Conservation (phyloP, 2,329 filamentous ascomycete species). For the Colletotrichum viniferum region DNA sequence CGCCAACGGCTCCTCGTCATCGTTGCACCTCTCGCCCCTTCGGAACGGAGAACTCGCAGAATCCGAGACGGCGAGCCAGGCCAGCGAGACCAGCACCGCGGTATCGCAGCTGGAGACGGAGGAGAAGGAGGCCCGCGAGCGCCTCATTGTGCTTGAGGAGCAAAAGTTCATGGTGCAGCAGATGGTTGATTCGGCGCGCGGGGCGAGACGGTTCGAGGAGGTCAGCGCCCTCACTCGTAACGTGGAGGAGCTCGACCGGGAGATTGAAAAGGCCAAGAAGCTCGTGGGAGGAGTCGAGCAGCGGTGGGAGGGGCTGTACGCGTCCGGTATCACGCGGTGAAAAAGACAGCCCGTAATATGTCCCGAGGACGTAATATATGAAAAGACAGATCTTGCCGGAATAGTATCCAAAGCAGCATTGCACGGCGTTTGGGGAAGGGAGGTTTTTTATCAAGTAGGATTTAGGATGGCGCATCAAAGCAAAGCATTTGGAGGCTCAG, state of each 20-base stretch:
- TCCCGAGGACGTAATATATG: neutral
- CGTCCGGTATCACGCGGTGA: slow-evolving; percentile 18
- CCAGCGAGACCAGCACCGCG: slow-evolving; percentile 56
- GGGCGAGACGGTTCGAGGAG: slow-evolving; percentile 83
- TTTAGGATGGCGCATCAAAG: neutral
- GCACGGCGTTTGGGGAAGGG: slow-evolving; percentile 35
- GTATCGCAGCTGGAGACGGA: slow-evolving; percentile 73
- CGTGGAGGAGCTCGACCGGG: slow-evolving; percentile 78
- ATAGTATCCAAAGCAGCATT: slow-evolving; percentile 29
- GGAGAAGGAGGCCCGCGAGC: slow-evolving; percentile 81
- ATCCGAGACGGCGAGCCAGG: slow-evolving; percentile 54
- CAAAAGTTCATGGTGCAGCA: slow-evolving; percentile 87
- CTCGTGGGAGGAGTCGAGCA: slow-evolving; percentile 71
- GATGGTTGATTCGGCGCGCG: slow-evolving; percentile 81
- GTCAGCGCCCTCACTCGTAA: slow-evolving; percentile 80
- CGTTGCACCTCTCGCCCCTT: slow-evolving; percentile 40
- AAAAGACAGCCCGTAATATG: neutral
- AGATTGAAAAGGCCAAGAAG: slow-evolving; percentile 73
- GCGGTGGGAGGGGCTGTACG: slow-evolving; percentile 58
- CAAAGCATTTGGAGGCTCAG: neutral
- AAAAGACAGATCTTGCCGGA: neutral
- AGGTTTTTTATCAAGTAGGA: neutral
- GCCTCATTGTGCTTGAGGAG: slow-evolving; percentile 85
- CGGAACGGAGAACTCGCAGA: slow-evolving; percentile 52
- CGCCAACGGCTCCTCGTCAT: slow-evolving; percentile 38